Conservation (phyloP, 2,329 filamentous ascomycete genomes). For the Sporothrix dimorphospora region DNA sequence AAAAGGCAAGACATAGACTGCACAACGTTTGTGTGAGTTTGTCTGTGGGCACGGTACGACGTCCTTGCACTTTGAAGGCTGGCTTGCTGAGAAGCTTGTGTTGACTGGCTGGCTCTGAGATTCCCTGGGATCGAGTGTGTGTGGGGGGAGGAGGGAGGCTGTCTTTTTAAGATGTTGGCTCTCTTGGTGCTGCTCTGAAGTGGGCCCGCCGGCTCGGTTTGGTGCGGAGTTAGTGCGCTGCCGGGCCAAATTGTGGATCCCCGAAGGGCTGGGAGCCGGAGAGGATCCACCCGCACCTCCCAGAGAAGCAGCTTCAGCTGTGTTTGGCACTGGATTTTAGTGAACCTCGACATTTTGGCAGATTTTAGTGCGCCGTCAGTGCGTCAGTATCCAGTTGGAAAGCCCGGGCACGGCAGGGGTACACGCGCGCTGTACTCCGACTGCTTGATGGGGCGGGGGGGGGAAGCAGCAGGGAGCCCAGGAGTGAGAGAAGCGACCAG, state of each 20-base stretch:
- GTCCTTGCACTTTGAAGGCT: neutral
- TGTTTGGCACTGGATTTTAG: neutral
- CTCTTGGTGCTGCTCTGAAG: too few relatives aligned
- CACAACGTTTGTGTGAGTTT: neutral
- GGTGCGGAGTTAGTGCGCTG: slow-evolving; percentile 14
- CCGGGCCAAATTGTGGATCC: slow-evolving; percentile 12
- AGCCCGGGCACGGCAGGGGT: slow-evolving; percentile 3
- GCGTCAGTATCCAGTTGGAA: neutral
- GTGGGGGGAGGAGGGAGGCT: too few relatives aligned
- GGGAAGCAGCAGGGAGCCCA: neutral
- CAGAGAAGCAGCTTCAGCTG: neutral
- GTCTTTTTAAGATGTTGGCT: too few relatives aligned
- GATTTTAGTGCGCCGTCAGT: neutral
- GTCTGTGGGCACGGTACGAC: neutral
- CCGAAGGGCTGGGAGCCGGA: neutral
- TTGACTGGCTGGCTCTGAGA: neutral
- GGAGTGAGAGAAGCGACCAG: neutral
- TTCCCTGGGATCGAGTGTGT: neutral
- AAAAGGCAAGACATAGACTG: neutral
- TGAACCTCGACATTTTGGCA: neutral
- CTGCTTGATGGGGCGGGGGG: neutral
- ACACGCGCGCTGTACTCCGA: slow-evolving; percentile 4
- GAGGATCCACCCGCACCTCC: slow-evolving; percentile 14
- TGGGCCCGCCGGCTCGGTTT: slow-evolving; percentile 13
- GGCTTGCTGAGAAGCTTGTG: neutral